These are phyloP conservation scores for Calycina marina DNA, from an alignment of 2,329 filamentous ascomycete species.

Conservation along the genomic window DNA sequence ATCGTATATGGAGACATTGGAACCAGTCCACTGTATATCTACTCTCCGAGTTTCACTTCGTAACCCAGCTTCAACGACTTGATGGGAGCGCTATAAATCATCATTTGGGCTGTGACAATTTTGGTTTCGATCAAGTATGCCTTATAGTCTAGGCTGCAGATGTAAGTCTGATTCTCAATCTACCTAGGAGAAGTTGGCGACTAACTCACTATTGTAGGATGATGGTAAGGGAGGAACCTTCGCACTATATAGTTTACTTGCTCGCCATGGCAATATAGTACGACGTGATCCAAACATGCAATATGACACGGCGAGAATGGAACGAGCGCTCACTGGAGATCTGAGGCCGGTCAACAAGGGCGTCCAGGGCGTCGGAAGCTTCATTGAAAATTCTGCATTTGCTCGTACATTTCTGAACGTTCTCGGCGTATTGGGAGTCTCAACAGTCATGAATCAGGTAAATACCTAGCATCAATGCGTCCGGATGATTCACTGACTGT, in stretches of 20 bases:
- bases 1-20: slow-evolving; percentile 58
- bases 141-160: background rate
- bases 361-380: slow-evolving; percentile 38
- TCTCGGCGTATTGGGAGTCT: slow-evolving; percentile 50
- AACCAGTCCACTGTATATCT: slow-evolving; percentile 52
- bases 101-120: slow-evolving; percentile 53
- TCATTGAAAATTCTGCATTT: slow-evolving; percentile 40
- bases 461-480: slow-evolving; percentile 11
- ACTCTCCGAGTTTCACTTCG: slow-evolving; percentile 44
- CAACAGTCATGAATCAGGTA: slow-evolving; percentile 46
- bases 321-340: slow-evolving; percentile 42
- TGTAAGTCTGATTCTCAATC: background rate
- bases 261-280: slow-evolving; percentile 45
- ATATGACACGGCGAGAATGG: slow-evolving; percentile 39
- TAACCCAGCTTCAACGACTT: slow-evolving; percentile 40
- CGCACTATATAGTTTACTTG: slow-evolving; percentile 48
- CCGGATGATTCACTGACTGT: slow-evolving; percentile 3
- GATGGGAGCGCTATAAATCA: slow-evolving; percentile 47
- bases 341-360: slow-evolving; percentile 33
- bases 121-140: slow-evolving; percentile 31
- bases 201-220: slow-evolving; percentile 25
- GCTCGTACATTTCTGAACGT: slow-evolving; percentile 40
- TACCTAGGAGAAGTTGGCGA: background rate
- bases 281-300: slow-evolving; percentile 39
- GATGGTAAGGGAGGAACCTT: slow-evolving; percentile 61